Evolutionary conservation across 2,329 filamentous ascomycete genomes (phyloP).

Genomic region (Dichotomopilus funicola): DNA sequence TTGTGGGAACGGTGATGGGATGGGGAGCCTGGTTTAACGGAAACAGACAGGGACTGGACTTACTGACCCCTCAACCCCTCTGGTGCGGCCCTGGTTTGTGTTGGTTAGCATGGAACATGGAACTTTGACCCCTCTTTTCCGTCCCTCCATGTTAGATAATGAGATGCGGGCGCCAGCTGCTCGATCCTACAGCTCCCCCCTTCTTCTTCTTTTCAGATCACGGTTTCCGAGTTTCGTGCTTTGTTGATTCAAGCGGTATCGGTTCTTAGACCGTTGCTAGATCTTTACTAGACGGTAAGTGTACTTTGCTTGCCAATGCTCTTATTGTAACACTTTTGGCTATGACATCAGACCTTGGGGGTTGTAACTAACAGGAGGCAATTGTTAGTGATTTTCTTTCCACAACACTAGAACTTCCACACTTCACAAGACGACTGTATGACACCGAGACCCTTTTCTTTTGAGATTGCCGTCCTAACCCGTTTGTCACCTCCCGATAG

Average conservation of each 20-base stretch:
- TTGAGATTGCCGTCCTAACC: not conserved
- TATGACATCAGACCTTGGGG: not conserved
- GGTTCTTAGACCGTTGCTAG: too few species aligned
- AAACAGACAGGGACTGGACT: too few species aligned
- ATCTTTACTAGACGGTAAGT: too few species aligned
- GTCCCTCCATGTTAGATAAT: slow-evolving; percentile 9
- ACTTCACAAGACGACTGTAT: not conserved
- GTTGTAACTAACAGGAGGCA: not conserved
- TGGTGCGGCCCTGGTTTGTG: too few species aligned
- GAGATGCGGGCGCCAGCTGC: slow-evolving; percentile 2
- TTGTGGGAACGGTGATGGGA: too few species aligned
- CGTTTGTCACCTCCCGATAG: not conserved
- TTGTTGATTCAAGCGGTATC: too few species aligned
- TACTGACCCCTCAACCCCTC: too few species aligned
- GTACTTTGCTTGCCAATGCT: too few species aligned
- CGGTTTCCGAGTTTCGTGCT: too few species aligned
- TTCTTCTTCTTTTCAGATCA: not conserved
- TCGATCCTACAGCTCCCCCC: slow-evolving; percentile 10
- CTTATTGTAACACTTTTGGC: too few species aligned
- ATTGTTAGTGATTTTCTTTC: not conserved
- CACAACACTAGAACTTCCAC: not conserved
- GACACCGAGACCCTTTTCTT: not conserved
- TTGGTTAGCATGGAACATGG: slow-evolving; percentile 13
- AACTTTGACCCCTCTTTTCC: slow-evolving; percentile 7
- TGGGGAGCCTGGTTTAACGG: too few species aligned